These are phyloP conservation scores for Groenewaldozyma salmanticensis DNA, from an alignment of 805 yeast species.

Conservation along the genomic window DNA sequence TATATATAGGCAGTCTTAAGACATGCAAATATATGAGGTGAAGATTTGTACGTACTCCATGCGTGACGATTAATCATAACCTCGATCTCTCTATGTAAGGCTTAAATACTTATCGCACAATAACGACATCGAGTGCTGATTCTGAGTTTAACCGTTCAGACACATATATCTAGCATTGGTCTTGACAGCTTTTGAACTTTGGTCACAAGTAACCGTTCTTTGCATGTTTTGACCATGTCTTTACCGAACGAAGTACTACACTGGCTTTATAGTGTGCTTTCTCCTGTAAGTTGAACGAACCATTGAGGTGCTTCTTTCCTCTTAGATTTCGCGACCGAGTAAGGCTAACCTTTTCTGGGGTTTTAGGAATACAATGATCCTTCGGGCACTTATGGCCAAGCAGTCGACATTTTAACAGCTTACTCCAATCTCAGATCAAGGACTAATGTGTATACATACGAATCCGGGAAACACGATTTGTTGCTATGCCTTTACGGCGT, in stretches of 20 bases:
- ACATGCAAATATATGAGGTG: too few species aligned
- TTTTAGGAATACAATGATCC: constrained; percentile 50
- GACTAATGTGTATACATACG: constrained; percentile 52
- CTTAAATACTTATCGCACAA: too few species aligned
- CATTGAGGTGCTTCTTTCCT: not conserved
- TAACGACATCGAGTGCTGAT: not conserved
- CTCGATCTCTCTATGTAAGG: too few species aligned
- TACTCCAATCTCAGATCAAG: constrained; percentile 52
- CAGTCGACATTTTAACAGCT: constrained; percentile 41
- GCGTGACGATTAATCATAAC: too few species aligned
- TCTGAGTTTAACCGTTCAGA: too few species aligned
- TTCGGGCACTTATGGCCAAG: constrained; percentile 54
- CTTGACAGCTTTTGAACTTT: too few species aligned
- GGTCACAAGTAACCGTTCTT: too few species aligned
- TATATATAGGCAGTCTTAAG: too few species aligned
- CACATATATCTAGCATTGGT: too few species aligned
- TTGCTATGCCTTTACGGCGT: constrained; percentile 58
- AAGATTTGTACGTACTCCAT: too few species aligned
- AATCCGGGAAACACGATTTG: constrained; percentile 49
- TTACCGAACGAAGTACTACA: constrained; percentile 37
- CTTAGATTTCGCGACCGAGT: not conserved
- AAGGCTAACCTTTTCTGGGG: not conserved
- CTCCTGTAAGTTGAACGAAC: constrained; percentile 30
- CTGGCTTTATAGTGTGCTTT: constrained; percentile 51
- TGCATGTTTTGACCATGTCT: too few species aligned